Evolutionary conservation across 208 protist species (phyloP).

Genomic region (Leishmania amazonensis): DNA sequence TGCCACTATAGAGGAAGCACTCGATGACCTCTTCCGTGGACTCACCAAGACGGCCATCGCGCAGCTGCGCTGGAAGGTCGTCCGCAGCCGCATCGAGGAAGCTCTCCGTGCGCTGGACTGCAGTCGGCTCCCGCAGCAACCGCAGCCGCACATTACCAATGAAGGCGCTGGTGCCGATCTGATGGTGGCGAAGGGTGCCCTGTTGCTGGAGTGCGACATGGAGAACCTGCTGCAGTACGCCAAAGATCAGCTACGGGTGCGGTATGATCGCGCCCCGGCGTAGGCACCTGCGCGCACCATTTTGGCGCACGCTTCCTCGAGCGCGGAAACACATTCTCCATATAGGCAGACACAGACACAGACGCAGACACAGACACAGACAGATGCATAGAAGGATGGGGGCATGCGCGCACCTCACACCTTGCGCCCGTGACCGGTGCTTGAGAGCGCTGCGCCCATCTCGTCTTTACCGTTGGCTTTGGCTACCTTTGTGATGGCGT

Average conservation of each 20-base stretch:
- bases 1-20: constrained; percentile 27
- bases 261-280: constrained; percentile 42
- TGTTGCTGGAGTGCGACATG: background rate
- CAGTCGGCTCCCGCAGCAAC: background rate
- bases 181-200: background rate
- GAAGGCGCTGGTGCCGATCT: background rate
- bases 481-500: background rate
- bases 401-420: background rate
- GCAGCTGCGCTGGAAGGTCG: constrained; percentile 57
- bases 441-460: background rate
- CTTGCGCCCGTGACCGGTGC: background rate
- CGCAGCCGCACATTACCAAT: background rate
- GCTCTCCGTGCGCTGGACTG: constrained; percentile 17
- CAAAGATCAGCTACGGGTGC: constrained; percentile 45
- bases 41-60: constrained; percentile 56
- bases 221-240: constrained; percentile 54
- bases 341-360: constrained; percentile 6
- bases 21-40: constrained; percentile 40
- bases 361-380: background rate
- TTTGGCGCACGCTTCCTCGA: background rate
- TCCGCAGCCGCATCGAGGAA: constrained; percentile 39
- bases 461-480: background rate
- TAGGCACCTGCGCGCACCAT: background rate
- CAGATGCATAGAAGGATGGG: background rate
- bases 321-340: background rate